Evolutionary conservation across 768 basidiomycete genomes (phyloP).

Genomic region (Russula sp.): DNA sequence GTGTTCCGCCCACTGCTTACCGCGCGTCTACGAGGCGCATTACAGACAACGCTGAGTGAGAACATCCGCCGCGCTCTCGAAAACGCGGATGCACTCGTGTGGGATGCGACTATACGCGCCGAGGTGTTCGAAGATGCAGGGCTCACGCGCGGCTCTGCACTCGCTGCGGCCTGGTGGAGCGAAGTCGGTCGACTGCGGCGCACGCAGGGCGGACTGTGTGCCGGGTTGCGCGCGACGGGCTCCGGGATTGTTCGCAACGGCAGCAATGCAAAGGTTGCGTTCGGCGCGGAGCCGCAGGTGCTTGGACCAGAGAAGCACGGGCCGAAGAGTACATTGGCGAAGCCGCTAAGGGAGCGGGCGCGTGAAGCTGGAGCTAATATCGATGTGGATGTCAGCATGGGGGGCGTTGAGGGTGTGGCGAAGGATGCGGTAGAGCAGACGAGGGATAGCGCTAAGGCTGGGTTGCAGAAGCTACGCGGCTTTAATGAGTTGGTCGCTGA

Average conservation of each 20-base stretch:
- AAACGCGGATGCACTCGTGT: conserved; percentile 50
- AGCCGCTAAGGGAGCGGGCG: conserved; percentile 33
- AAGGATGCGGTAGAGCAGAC: conserved; percentile 29
- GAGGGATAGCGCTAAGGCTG: conserved; percentile 29
- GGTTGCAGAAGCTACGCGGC: conserved; percentile 27
- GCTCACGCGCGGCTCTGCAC: conserved; percentile 40
- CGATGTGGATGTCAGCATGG: conserved; percentile 29
- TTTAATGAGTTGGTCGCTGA: conserved; percentile 32
- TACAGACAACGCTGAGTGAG: conserved; percentile 52
- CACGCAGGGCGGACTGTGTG: conserved; percentile 32
- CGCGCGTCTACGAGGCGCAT: conserved; percentile 49
- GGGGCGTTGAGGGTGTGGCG: conserved; percentile 21
- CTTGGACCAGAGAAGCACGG: conserved; percentile 62
- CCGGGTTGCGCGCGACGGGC: conserved; percentile 51
- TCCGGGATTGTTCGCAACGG: conserved; percentile 50
- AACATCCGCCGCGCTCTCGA: conserved; percentile 49
- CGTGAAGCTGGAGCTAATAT: conserved; percentile 26
- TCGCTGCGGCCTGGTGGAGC: conserved; percentile 62
- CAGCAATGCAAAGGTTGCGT: conserved; percentile 43
- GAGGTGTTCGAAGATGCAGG: conserved; percentile 66
- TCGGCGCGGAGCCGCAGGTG: conserved; percentile 73
- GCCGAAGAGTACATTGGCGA: conserved; percentile 51
- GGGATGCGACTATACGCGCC: conserved; percentile 50
- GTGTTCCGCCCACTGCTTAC: conserved; percentile 60
- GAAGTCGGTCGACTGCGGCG: conserved; percentile 56